Conservation (phyloP, 2,329 filamentous ascomycete species). For the Thielaviopsis ethacetica region DNA sequence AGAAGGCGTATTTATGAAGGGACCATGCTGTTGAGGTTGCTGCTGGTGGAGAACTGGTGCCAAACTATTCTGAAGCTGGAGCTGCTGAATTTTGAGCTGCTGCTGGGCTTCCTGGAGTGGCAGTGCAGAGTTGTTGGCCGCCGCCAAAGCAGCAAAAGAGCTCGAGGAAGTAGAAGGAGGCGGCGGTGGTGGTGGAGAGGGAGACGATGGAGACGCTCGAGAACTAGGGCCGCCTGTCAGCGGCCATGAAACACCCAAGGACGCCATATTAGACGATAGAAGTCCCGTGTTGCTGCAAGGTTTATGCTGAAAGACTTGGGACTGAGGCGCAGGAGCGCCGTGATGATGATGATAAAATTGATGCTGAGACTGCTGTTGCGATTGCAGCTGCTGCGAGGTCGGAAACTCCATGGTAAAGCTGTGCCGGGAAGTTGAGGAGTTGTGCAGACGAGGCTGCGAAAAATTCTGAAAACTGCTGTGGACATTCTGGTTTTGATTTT, state of each 20-base stretch:
- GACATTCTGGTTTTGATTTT: neutral
- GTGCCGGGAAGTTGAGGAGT: neutral
- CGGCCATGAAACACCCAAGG: neutral
- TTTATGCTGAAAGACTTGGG: neutral
- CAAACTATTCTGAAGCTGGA: neutral
- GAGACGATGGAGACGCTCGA: neutral
- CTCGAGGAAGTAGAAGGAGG: neutral
- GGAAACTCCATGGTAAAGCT: neutral
- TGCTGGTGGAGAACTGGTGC: neutral
- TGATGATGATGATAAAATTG: neutral
- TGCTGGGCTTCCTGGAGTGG: neutral
- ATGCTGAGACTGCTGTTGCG: neutral
- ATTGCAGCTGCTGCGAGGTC: neutral
- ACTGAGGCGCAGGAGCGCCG: neutral
- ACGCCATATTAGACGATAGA: neutral
- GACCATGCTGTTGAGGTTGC: neutral
- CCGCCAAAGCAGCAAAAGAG: neutral
- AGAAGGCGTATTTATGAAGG: neutral
- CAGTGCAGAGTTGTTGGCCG: neutral
- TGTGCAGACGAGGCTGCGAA: neutral
- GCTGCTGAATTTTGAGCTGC: neutral
- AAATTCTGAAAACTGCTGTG: neutral
- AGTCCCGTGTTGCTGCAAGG: neutral
- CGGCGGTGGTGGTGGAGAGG: neutral
- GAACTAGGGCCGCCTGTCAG: neutral